Conservation (phyloP, 1,139 yeast species). For the Wickerhamiella pararugosa region DNA sequence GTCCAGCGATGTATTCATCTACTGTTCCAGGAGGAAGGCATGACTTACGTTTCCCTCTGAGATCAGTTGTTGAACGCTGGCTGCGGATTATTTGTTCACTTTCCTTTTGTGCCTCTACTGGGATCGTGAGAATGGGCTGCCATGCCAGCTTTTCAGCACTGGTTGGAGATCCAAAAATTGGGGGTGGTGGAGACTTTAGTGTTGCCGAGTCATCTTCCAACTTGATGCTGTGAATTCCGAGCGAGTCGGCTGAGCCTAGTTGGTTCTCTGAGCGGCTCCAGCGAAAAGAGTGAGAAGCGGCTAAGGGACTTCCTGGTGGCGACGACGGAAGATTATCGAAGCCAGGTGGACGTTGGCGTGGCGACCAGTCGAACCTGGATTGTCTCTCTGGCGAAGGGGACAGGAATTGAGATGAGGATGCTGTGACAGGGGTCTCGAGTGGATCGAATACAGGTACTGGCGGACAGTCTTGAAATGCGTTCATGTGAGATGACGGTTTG, state of each 20-base stretch:
- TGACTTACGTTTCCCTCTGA: conserved; percentile 29
- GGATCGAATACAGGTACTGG: too few species aligned
- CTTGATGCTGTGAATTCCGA: conserved; percentile 1
- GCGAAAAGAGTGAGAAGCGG: conserved; percentile 4
- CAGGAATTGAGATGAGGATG: too few species aligned
- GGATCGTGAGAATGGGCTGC: conserved; percentile 27
- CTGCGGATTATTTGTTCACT: conserved; percentile 21
- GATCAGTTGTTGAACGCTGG: conserved; percentile 17
- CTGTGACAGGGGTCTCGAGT: too few species aligned
- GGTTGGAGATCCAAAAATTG: neutral
- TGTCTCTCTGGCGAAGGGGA: too few species aligned
- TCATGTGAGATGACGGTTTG: neutral
- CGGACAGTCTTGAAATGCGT: too few species aligned
- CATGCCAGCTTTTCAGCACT: conserved; percentile 17
- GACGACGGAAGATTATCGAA: conserved; percentile 13
- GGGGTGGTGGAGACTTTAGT: neutral
- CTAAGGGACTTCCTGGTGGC: conserved; percentile 11
- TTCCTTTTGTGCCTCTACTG: conserved; percentile 19
- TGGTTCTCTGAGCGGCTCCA: neutral
- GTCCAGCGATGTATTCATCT: conserved; percentile 71
- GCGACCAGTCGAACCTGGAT: neutral
- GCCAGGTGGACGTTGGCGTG: neutral
- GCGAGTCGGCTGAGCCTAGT: conserved; percentile 4
- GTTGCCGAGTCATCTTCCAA: neutral
- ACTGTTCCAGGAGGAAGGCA: conserved; percentile 82